A percentile compares a stretch with the other conserved stretches of the same genome.
Conservation (phyloP, 768 basidiomycete species). For the Termitomyces sp. region DNA sequence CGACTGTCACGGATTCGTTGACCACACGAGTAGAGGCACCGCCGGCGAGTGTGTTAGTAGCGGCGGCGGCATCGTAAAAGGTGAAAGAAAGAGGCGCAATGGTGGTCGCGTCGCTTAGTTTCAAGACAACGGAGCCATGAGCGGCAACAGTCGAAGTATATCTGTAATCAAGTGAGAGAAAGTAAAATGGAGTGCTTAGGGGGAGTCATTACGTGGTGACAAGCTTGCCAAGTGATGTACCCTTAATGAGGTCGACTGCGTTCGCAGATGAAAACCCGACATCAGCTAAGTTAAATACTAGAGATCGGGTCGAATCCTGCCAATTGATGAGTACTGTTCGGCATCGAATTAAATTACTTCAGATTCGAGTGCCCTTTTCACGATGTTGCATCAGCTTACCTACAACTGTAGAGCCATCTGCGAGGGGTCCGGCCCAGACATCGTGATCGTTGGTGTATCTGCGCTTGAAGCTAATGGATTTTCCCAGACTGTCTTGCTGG, state of each 20-base stretch:
- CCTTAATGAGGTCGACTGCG: slow-evolving; percentile 34
- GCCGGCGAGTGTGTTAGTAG: slow-evolving; percentile 28
- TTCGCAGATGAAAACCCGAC: slow-evolving; percentile 36
- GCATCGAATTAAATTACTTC: background rate
- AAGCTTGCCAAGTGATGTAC: slow-evolving; percentile 29
- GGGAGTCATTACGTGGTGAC: slow-evolving; percentile 25
- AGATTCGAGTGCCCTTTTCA: background rate
- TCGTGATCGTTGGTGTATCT: slow-evolving; percentile 46
- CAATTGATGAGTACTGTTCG: slow-evolving; percentile 39
- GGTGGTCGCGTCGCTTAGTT: slow-evolving; percentile 24
- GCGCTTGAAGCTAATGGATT: slow-evolving; percentile 38
- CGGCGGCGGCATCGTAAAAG: slow-evolving; percentile 29
- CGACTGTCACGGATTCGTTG: slow-evolving; percentile 29
- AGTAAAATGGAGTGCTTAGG: background rate
- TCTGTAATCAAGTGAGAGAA: slow-evolving; percentile 15
- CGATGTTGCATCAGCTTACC: slow-evolving; percentile 19
- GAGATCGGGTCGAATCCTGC: slow-evolving; percentile 30
- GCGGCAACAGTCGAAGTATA: slow-evolving; percentile 29
- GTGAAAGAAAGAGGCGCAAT: slow-evolving; percentile 23
- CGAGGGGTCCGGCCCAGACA: slow-evolving; percentile 42
- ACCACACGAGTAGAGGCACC: slow-evolving; percentile 32
- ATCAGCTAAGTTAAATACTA: slow-evolving; percentile 38
- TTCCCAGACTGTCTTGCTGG: slow-evolving; percentile 42
- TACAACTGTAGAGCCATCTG: slow-evolving; percentile 42
- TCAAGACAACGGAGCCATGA: slow-evolving; percentile 31